These are phyloP conservation scores for Aethionema arabicum DNA, from an alignment of 345 rosid genomes.

Conservation along the genomic window DNA sequence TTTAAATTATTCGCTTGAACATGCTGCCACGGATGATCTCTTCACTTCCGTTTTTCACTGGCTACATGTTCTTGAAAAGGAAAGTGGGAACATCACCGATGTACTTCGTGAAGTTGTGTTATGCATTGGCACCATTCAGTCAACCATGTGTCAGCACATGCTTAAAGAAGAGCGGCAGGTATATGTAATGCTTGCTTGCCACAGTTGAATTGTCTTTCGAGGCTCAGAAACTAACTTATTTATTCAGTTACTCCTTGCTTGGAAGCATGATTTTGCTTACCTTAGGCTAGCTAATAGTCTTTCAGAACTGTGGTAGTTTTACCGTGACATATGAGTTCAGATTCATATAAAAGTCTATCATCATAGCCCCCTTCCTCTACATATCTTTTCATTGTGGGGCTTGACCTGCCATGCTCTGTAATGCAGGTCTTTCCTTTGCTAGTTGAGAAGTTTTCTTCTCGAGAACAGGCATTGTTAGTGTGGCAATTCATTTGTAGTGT, in stretches of 20 bases:
- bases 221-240: neutral
- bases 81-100: slow-evolving; percentile 27
- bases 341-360: neutral
- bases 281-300: neutral
- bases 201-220: neutral
- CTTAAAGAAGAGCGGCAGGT: slow-evolving; percentile 87
- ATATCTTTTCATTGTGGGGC: no score
- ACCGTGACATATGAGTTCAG: neutral
- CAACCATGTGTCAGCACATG: slow-evolving; percentile 66
- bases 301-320: neutral
- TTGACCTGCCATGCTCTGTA: neutral
- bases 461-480: slow-evolving; percentile 60
- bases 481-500: slow-evolving; percentile 69
- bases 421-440: slow-evolving; percentile 71
- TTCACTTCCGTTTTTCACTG: slow-evolving; percentile 45
- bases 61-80: slow-evolving; percentile 44
- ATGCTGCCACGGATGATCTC: slow-evolving; percentile 50
- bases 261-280: neutral
- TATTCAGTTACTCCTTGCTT: neutral
- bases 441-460: slow-evolving; percentile 49
- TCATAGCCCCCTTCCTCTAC: neutral
- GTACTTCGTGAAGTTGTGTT: slow-evolving; percentile 51
- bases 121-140: slow-evolving; percentile 48
- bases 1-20: slow-evolving; percentile 65
- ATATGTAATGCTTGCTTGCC: slow-evolving; percentile 7